Percentiles rank a stretch among this genome's conserved stretches.
Conservation (phyloP, 306 rosid species). For the Corylus avellana region DNA sequence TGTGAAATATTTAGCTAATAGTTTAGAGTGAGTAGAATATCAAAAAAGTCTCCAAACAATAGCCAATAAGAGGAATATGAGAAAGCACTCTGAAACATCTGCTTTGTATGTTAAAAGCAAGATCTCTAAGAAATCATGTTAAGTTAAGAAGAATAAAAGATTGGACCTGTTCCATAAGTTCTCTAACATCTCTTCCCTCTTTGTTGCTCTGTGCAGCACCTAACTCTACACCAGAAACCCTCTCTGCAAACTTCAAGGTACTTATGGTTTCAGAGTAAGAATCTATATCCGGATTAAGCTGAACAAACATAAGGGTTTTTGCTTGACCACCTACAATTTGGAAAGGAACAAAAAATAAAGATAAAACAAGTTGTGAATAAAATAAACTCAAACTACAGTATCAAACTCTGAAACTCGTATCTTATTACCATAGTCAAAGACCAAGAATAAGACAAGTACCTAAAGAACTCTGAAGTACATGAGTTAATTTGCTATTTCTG, state of each 20-base stretch:
- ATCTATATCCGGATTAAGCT: slow-evolving; percentile 88
- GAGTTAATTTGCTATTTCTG: slow-evolving; percentile 97
- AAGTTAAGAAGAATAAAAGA: slow-evolving; percentile 16
- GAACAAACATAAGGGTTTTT: slow-evolving; percentile 98
- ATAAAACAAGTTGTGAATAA: slow-evolving; percentile 4
- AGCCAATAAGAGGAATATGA: not conserved
- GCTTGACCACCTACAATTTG: slow-evolving; percentile 89
- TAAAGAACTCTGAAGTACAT: slow-evolving; percentile 95
- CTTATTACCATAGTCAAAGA: slow-evolving; percentile 8
- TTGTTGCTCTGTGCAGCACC: slow-evolving; percentile 97
- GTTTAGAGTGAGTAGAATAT: not conserved
- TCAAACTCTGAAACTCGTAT: not conserved
- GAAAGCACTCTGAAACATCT: not conserved
- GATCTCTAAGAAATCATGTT: slow-evolving; percentile 14
- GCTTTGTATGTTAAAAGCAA: not conserved
- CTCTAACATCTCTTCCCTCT: slow-evolving; percentile 96
- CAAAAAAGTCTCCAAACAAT: not conserved
- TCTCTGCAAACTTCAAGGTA: slow-evolving; percentile 96
- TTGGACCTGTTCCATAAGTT: slow-evolving; percentile 91
- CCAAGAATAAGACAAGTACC: slow-evolving; percentile 47
- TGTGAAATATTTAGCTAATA: not conserved
- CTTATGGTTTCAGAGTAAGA: slow-evolving; percentile 88
- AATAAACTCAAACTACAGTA: slow-evolving; percentile 15
- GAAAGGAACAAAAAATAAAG: slow-evolving; percentile 20
- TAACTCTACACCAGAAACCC: slow-evolving; percentile 96